Evolutionary conservation across 352 stramenopile genomes (phyloP).

Genomic region (Phytophthora fragariae): DNA sequence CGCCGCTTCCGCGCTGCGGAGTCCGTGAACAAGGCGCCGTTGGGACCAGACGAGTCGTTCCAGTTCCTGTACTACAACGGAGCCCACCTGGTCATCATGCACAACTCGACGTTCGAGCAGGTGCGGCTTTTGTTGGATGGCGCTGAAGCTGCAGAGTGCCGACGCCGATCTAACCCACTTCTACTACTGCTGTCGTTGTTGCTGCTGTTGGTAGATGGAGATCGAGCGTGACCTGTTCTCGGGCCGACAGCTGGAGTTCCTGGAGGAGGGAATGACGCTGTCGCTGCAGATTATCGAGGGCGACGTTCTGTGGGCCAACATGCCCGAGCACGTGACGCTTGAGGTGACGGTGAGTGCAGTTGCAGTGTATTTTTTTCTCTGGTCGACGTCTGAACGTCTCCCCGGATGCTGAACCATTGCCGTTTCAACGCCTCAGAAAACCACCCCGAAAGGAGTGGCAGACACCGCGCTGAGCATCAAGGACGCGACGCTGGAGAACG

Average conservation of each 20-base stretch:
- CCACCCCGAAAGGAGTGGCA: conserved; percentile 78
- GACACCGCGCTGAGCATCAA: conserved; percentile 84
- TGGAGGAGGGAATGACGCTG: conserved; percentile 82
- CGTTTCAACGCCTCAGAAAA: conserved; percentile 53
- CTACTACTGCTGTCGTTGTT: background rate
- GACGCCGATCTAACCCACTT: background rate
- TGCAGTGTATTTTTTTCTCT: conserved; percentile 2
- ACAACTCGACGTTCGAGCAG: conserved; percentile 85
- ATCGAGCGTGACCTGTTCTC: conserved; percentile 75
- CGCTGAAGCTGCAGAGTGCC: conserved; percentile 4
- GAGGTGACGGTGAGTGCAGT: conserved; percentile 59
- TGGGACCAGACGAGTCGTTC: conserved; percentile 77
- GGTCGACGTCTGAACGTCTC: background rate
- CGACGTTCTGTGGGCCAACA: conserved; percentile 87
- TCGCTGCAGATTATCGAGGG: conserved; percentile 88
- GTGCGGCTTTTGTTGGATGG: conserved; percentile 31
- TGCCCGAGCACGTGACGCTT: conserved; percentile 84
- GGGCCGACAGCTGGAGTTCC: conserved; percentile 76
- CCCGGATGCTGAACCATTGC: conserved; percentile 3
- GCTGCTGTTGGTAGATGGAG: conserved; percentile 59
- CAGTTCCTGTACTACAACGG: conserved; percentile 88
- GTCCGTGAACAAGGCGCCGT: conserved; percentile 78
- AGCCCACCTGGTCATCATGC: conserved; percentile 85
- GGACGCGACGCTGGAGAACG: conserved; percentile 83
- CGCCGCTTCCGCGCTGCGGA: conserved; percentile 84